Evolutionary conservation across 2,329 filamentous ascomycete species (phyloP).

Genomic region (Pyrenophora tritici-repentis): DNA sequence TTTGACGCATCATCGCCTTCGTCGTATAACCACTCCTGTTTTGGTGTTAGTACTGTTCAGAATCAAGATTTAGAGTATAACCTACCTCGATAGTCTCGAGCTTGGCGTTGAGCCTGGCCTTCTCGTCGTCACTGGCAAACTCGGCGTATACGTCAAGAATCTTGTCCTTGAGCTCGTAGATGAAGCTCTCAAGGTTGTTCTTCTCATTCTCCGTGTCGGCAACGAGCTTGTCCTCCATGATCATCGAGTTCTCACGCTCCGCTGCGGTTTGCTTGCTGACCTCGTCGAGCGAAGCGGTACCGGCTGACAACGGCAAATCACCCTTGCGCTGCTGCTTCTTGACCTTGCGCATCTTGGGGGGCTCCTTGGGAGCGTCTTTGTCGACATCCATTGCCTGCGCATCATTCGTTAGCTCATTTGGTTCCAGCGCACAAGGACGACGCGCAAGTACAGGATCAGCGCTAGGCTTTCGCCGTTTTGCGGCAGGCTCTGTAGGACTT

Average conservation of each 20-base stretch:
- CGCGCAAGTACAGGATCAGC: conserved; percentile 31
- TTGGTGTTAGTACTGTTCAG: conserved; percentile 16
- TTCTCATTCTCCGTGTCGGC: conserved; percentile 99
- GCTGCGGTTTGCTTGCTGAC: conserved; percentile 66
- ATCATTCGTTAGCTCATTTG: conserved; percentile 35
- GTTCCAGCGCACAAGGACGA: conserved; percentile 29
- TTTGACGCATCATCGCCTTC: conserved; percentile 95
- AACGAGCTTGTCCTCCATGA: conserved; percentile 98
- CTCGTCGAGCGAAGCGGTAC: conserved; percentile 78
- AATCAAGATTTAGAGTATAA: background rate
- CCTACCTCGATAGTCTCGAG: conserved; percentile 85
- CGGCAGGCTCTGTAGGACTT: conserved; percentile 31
- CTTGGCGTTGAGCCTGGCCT: conserved; percentile 81
- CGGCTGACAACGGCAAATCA: conserved; percentile 84
- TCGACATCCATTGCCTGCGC: conserved; percentile 49
- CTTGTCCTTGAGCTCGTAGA: conserved; percentile 96
- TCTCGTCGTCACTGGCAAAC: conserved; percentile 90
- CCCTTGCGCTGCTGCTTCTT: conserved; percentile 99
- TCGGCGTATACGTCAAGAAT: conserved; percentile 89
- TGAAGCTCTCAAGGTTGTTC: conserved; percentile 98
- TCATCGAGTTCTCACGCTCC: conserved; percentile 89
- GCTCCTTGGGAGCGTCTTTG: conserved; percentile 46
- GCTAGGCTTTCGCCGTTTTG: conserved; percentile 41
- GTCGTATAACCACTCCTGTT: conserved; percentile 95
- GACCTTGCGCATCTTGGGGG: conserved; percentile 89